These are phyloP conservation scores for Volvox africanus DNA, from an alignment of 139 green algal genomes.

Conservation along the genomic window DNA sequence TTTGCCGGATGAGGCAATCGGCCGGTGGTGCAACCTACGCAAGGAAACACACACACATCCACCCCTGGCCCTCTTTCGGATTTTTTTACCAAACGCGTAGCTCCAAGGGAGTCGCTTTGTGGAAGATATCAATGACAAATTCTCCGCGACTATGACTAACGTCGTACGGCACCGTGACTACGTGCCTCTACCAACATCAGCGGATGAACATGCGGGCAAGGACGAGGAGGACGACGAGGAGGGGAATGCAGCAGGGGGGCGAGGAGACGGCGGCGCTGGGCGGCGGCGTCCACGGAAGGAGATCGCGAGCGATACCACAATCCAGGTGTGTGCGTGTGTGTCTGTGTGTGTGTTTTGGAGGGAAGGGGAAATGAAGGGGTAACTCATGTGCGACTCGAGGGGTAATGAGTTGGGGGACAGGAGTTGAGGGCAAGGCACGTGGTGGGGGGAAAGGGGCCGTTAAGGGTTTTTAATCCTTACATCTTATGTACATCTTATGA, in stretches of 20 bases:
- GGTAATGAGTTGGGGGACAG: neutral
- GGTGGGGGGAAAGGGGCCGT: neutral
- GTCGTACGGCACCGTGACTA: slow-evolving; percentile 66
- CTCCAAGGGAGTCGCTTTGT: slow-evolving; percentile 74
- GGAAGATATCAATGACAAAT: slow-evolving; percentile 78
- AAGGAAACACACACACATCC: too few species aligned
- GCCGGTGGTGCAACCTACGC: too few species aligned
- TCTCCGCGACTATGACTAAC: slow-evolving; percentile 81
- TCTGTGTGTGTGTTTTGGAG: neutral
- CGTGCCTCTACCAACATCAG: neutral
- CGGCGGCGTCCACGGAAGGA: slow-evolving; percentile 23
- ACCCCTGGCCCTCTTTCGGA: too few species aligned
- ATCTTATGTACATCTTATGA: neutral
- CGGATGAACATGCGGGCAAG: neutral
- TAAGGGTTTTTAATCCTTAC: neutral
- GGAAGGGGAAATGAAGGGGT: neutral
- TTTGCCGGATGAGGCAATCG: too few species aligned
- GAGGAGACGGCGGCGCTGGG: neutral
- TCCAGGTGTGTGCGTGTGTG: slow-evolving; percentile 51
- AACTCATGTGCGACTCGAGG: neutral
- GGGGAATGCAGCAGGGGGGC: neutral
- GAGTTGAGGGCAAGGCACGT: neutral
- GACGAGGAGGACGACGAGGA: neutral
- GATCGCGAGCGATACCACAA: slow-evolving; percentile 63
- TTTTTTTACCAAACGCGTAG: slow-evolving; percentile 45